Evolutionary conservation across 2,329 filamentous ascomycete genomes (phyloP).

Genomic region (Epichloe baconii): DNA sequence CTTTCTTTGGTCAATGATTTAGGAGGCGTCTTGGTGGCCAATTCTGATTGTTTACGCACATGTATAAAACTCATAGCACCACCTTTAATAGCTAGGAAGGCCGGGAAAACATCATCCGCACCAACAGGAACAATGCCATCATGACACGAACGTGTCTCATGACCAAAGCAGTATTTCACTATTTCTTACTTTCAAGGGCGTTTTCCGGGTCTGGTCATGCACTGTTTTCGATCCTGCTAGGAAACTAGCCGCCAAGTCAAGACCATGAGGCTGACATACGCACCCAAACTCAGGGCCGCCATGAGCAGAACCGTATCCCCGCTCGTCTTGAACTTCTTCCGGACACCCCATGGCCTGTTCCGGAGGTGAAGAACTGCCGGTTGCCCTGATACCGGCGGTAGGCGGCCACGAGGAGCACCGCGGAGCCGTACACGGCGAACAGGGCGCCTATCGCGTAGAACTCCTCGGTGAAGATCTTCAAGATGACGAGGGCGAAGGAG

Average conservation of each 20-base stretch:
- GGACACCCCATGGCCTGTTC: slow-evolving; percentile 20
- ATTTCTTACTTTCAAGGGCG: too few species aligned
- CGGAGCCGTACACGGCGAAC: slow-evolving; percentile 82
- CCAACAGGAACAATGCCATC: not conserved
- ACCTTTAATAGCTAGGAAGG: too few species aligned
- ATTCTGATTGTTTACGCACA: not conserved
- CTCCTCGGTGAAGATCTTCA: slow-evolving; percentile 87
- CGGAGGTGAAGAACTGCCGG: slow-evolving; percentile 68
- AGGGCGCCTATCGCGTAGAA: slow-evolving; percentile 96
- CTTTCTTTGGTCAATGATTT: not conserved
- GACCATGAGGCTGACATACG: slow-evolving; percentile 43
- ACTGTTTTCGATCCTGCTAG: slow-evolving; percentile 1
- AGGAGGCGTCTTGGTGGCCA: not conserved
- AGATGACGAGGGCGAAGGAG: slow-evolving; percentile 81
- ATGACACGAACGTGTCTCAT: not conserved
- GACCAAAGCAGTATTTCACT: not conserved
- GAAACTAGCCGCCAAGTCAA: slow-evolving; percentile 35
- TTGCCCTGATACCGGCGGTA: slow-evolving; percentile 88
- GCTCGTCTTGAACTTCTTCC: slow-evolving; percentile 48
- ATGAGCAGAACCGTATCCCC: slow-evolving; percentile 49
- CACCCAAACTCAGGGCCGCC: slow-evolving; percentile 40
- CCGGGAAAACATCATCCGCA: not conserved
- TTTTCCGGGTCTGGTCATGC: too few species aligned
- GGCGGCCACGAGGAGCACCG: slow-evolving; percentile 68
- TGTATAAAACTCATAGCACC: too few species aligned